Evolutionary conservation across 2,329 filamentous ascomycete species (phyloP), one percentile per base, ranked within the genome.

Genomic region (Aureobasidium leucospermi): DNA sequence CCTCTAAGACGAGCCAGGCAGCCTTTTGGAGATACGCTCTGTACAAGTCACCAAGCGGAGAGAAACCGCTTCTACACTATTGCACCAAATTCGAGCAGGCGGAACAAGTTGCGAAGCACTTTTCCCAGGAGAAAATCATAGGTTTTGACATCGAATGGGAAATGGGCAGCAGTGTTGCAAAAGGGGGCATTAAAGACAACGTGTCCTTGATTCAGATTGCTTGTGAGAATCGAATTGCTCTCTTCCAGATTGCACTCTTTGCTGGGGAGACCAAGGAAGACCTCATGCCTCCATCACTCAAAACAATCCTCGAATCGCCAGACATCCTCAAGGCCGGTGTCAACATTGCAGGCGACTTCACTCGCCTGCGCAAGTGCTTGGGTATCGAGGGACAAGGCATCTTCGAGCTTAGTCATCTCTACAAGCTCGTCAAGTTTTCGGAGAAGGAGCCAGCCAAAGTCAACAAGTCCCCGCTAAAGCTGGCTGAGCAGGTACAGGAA

Each of bases 61-160:
- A 82, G 42, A 80, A 78, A 53, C 83, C 90, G 47, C 81, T 79
- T 60, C 83, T 95, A 0, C 85, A 93, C 68, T 96, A 96, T 71
- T 96, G 90, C 76, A 84, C 76, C 51, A 87, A 78, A 60, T 81
- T 80, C 46, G 76, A 83, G 38, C 83, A 82, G 2, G 87, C 88
- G 16, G 90, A 96, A 70, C 73, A 76, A 6, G 80, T 88, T 7
- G 76, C 82, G 16, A 72, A 81, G 60, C 79, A 87, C 60, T 96
- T 96, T 65, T 68, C 85, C 41, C 65, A 80, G 29, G 84, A 94
- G 67, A 78, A 83, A 41, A 73, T 95, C 2, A 70, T 96, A n/a
- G 92, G 92, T 0, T 90, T 96, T 62, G 92, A 96, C 67, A 80
- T 96, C 63, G 93, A 96, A 75, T 96, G 93, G 92, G 79, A 84